Percentiles rank a stretch among this genome's conserved stretches.
These are phyloP conservation scores for Evansstolkia leycettana DNA, from an alignment of 495 filamentous ascomycete genomes.

Conservation along the genomic window DNA sequence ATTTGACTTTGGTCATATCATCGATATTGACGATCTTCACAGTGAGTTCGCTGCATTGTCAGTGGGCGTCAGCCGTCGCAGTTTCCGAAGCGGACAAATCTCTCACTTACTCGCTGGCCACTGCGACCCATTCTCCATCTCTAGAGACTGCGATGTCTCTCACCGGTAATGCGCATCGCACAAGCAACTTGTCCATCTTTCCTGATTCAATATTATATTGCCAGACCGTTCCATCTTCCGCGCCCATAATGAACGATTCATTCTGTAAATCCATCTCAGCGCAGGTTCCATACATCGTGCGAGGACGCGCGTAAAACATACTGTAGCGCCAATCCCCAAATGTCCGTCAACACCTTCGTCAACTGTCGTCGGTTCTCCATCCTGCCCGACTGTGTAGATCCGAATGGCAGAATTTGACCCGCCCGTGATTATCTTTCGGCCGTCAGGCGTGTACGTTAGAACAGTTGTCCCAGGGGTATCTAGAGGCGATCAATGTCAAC, in stretches of 20 bases:
- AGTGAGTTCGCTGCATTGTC: conserved; percentile 51
- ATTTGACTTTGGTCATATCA: conserved; percentile 61
- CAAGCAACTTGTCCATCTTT: conserved; percentile 63
- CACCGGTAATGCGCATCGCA: conserved; percentile 70
- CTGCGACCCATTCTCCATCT: conserved; percentile 78
- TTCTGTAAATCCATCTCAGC: conserved; percentile 32
- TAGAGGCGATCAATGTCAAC: conserved; percentile 16
- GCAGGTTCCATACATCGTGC: background rate
- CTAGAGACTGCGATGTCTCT: conserved; percentile 75
- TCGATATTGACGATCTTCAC: conserved; percentile 77
- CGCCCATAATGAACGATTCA: conserved; percentile 73
- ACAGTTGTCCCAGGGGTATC: conserved; percentile 58
- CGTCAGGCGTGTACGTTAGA: conserved; percentile 57
- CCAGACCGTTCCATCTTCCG: conserved; percentile 88
- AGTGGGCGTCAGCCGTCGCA: conserved; percentile 4
- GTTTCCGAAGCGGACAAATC: background rate
- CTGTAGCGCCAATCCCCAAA: conserved; percentile 59
- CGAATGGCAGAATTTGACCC: conserved; percentile 85
- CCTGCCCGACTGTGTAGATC: conserved; percentile 77
- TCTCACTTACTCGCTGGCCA: conserved; percentile 72
- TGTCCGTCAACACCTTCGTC: conserved; percentile 80
- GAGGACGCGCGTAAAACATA: conserved; percentile 21
- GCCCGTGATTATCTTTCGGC: conserved; percentile 63
- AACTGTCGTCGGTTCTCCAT: conserved; percentile 81
- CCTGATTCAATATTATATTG: conserved; percentile 71